A percentile compares a stretch with the other conserved stretches of the same genome.
Evolutionary conservation across 768 basidiomycete genomes (phyloP).

Genomic region (Termitomyces sp.): DNA sequence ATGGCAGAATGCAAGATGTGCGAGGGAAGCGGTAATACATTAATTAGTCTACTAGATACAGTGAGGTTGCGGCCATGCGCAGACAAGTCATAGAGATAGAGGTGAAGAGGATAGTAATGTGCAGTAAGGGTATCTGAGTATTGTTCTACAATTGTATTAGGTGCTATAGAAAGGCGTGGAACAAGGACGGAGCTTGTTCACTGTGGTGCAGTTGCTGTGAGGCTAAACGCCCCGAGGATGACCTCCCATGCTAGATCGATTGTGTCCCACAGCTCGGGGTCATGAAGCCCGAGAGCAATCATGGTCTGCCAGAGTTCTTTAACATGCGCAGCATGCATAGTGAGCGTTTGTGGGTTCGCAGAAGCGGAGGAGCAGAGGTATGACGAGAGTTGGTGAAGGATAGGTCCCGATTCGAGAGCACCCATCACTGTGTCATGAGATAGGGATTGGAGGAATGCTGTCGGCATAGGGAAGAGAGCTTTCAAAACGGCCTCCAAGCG

Average conservation of each 20-base stretch:
- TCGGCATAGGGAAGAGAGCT: constrained; percentile 56
- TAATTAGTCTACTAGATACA: constrained; percentile 15
- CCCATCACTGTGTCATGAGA: constrained; percentile 39
- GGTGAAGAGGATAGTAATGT: background rate
- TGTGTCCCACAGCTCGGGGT: constrained; percentile 71
- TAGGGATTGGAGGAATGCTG: constrained; percentile 37
- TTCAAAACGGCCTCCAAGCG: constrained; percentile 53
- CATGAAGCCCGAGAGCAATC: constrained; percentile 66
- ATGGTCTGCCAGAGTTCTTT: constrained; percentile 81
- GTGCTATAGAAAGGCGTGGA: background rate
- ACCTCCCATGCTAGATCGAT: constrained; percentile 81
- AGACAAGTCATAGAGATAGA: background rate
- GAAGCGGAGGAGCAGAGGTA: constrained; percentile 46
- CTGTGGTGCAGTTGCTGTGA: constrained; percentile 33
- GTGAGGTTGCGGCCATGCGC: constrained; percentile 10
- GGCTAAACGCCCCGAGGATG: constrained; percentile 50
- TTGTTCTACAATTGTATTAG: background rate
- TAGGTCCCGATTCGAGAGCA: constrained; percentile 41
- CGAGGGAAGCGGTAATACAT: constrained; percentile 8
- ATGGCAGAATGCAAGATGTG: constrained; percentile 4
- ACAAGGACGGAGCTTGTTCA: constrained; percentile 12
- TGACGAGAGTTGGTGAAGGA: constrained; percentile 50
- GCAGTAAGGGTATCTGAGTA: background rate
- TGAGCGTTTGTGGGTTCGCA: constrained; percentile 38
- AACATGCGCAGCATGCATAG: constrained; percentile 58